Evolutionary conservation across 495 filamentous ascomycete species (phyloP), one percentile per base, ranked within the genome.

Genomic region (Aspergillus egyptiacus): DNA sequence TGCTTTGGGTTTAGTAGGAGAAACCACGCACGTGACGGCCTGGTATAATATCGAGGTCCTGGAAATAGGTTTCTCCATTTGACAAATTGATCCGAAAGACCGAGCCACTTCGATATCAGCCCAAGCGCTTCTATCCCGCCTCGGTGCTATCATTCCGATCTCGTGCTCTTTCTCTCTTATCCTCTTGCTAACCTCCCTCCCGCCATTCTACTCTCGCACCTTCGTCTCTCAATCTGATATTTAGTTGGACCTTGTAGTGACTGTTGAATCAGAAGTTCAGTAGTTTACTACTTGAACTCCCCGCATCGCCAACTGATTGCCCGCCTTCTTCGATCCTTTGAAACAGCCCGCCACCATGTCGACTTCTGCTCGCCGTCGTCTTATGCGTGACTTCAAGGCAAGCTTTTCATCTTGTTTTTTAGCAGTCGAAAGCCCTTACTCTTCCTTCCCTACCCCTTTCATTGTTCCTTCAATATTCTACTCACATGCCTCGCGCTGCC

Each of bases 361-460:
- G 56, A 96, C 91, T 53, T 82, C 90, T 56, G 91, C 91, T 49
- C 88, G 91, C 59, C 87, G 91, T 59, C 89, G 91, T 66, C 77
- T 96, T 58, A 96, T 96, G 91, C 84, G 91, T 57, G 91, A 96
- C 74, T 96, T 96, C 77, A 96, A 95, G 87, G 91, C 95, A 71
- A 43, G 78, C 69, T 30, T 11, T 25, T 34, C 27, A 32, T 20
- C 38, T 45, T 11, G 30, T n/a, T n/a, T n/a, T n/a, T n/a, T n/a
- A n/a, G n/a, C n/a, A n/a, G n/a, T n/a, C n/a, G n/a, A n/a, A n/a
- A n/a, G n/a, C n/a, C n/a, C n/a, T n/a, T n/a, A n/a, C n/a, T n/a
- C n/a, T n/a, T n/a, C n/a, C n/a, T n/a, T n/a, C n/a, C n/a, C n/a
- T n/a, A n/a, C n/a, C n/a, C n/a, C n/a, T n/a, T n/a, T n/a, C n/a